phyloP scores from a whole-genome alignment of 148 eudicot genomes.

The Rheum nobile region DNA sequence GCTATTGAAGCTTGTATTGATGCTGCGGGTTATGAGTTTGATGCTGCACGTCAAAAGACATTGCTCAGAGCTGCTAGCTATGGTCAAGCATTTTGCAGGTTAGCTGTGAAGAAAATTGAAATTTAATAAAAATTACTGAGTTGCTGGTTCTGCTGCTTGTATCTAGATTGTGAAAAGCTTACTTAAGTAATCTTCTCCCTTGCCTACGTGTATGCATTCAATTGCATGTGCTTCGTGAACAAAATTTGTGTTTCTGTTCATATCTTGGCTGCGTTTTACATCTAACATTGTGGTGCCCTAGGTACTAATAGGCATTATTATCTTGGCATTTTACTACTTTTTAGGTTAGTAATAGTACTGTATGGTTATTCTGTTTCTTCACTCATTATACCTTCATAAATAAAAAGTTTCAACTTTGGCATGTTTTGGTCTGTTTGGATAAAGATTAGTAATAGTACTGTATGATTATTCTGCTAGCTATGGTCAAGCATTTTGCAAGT shows the following conservation, averaged over 20 bases:
- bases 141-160: constrained; percentile 3
- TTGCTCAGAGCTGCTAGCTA: constrained; percentile 95
- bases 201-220: not conserved
- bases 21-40: constrained; percentile 98
- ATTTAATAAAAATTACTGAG: not conserved
- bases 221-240: not conserved
- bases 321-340: not conserved
- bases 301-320: not conserved
- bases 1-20: constrained; percentile 97
- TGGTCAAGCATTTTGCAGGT: constrained; percentile 98
- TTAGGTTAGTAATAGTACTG: not conserved
- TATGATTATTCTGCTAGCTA: no score
- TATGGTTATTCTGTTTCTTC: not conserved
- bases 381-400: not conserved
- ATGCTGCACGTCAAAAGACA: constrained; percentile 59
- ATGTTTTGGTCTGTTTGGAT: no score
- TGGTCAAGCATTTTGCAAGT: no score
- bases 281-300: not conserved
- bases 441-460: no score
- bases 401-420: not conserved
- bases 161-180: not conserved
- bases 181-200: not conserved
- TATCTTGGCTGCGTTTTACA: not conserved
- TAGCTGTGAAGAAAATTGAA: constrained; percentile 14
- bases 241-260: not conserved